phyloP scores from a whole-genome alignment of 164 flowering plant species.

The Nymphaea thermarum region DNA sequence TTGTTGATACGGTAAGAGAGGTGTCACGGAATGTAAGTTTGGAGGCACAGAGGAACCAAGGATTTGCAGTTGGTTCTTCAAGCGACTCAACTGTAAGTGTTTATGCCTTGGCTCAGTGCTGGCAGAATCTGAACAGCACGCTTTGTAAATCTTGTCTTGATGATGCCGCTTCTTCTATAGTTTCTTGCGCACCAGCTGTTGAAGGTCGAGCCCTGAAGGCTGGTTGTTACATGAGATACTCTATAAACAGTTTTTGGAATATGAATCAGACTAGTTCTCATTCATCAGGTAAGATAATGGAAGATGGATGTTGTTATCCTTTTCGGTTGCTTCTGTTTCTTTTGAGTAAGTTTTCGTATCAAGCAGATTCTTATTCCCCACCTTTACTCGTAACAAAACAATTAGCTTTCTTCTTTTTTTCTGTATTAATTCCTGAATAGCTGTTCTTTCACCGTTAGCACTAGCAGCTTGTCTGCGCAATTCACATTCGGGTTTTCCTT shows the following conservation, averaged over 20 bases:
- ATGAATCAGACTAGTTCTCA: too few relatives aligned
- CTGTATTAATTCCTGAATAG: neutral
- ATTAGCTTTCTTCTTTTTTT: too few relatives aligned
- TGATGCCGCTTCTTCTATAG: slow-evolving; percentile 3
- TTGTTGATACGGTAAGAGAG: slow-evolving; percentile 2
- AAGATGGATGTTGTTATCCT: too few relatives aligned
- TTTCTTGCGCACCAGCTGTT: slow-evolving; percentile 5
- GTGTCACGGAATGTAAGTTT: slow-evolving; percentile 4
- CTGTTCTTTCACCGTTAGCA: too few relatives aligned
- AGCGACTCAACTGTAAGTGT: slow-evolving; percentile 1
- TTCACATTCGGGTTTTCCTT: too few relatives aligned
- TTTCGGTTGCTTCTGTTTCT: too few relatives aligned
- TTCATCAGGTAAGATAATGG: too few relatives aligned
- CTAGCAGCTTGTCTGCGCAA: too few relatives aligned
- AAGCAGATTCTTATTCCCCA: too few relatives aligned
- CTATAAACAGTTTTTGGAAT: neutral
- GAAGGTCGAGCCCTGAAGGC: slow-evolving; percentile 12
- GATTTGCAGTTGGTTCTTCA: slow-evolving; percentile 7
- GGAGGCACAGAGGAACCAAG: slow-evolving; percentile 4
- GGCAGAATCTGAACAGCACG: slow-evolving; percentile 6
- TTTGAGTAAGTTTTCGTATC: too few relatives aligned
- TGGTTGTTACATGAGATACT: slow-evolving; percentile 13
- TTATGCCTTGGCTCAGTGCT: slow-evolving; percentile 12
- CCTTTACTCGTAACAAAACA: too few relatives aligned
- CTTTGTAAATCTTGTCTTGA: slow-evolving; percentile 8